phyloP scores from a whole-genome alignment of 495 filamentous ascomycete genomes.

The Clavariopsis aquatica region DNA sequence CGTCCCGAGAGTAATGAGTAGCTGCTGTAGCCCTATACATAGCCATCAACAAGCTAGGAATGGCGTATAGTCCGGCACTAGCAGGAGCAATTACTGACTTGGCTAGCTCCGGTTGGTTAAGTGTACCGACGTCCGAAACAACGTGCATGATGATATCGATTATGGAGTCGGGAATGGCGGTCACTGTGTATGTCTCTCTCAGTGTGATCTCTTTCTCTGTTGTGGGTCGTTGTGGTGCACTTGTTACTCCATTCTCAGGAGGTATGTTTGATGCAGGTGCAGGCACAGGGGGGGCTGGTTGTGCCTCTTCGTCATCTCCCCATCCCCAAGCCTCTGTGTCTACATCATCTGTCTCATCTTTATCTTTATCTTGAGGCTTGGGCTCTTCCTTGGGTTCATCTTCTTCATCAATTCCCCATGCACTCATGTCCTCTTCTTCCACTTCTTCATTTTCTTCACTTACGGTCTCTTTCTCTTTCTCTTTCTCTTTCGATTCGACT shows the following conservation, averaged over 20 bases:
- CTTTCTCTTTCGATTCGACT: constrained; percentile 50
- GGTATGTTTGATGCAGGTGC: not conserved
- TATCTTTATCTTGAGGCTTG: constrained; percentile 51
- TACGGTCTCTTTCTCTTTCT: not conserved
- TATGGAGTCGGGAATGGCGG: constrained; percentile 76
- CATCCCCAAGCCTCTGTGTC: constrained; percentile 30
- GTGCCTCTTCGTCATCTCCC: constrained; percentile 25
- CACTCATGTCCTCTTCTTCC: constrained; percentile 59
- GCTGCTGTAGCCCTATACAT: constrained; percentile 89
- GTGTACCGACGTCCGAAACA: constrained; percentile 66
- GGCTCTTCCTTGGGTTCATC: constrained; percentile 33
- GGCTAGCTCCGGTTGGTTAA: constrained; percentile 53
- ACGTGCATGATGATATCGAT: constrained; percentile 69
- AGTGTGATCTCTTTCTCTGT: constrained; percentile 67
- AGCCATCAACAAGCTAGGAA: constrained; percentile 82
- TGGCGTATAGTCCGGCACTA: constrained; percentile 69
- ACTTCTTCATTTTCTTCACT: constrained; percentile 52
- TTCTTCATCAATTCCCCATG: constrained; percentile 65
- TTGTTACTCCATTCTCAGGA: constrained; percentile 20
- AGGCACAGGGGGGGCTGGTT: constrained; percentile 27
- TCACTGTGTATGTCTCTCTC: constrained; percentile 83
- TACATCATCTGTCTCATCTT: constrained; percentile 65
- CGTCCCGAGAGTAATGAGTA: constrained; percentile 68
- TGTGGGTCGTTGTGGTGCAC: constrained; percentile 30
- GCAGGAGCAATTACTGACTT: constrained; percentile 66